Conservation (phyloP, 148 eudicot species). For the Nyssa sinensis region DNA sequence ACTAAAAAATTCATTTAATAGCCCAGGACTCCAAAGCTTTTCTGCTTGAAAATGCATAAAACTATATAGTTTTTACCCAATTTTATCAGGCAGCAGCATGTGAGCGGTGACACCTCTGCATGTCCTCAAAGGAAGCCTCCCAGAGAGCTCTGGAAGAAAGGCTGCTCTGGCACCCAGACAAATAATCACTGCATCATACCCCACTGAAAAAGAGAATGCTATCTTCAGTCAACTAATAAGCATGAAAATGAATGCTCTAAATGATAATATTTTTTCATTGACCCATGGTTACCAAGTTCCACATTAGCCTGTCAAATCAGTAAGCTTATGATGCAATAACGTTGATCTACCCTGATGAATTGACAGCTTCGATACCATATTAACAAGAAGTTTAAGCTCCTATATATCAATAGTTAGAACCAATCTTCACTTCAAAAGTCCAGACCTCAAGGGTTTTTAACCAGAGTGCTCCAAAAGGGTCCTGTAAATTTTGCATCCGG, state of each 20-base stretch:
- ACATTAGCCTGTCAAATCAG: not conserved
- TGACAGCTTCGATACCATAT: too few species aligned
- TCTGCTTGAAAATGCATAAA: too few species aligned
- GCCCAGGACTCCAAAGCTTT: too few species aligned
- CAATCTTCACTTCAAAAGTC: too few species aligned
- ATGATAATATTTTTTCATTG: too few species aligned
- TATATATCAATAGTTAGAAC: too few species aligned
- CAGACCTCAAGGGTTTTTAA: too few species aligned
- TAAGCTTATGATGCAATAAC: not conserved
- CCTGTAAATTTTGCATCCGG: not conserved
- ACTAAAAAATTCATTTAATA: too few species aligned
- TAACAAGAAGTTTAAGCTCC: too few species aligned
- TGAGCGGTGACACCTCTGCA: slow-evolving; percentile 91
- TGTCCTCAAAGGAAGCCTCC: slow-evolving; percentile 80
- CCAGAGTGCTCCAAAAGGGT: not conserved
- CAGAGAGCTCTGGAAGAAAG: slow-evolving; percentile 77
- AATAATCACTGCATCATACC: slow-evolving; percentile 74
- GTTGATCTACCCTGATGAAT: not conserved
- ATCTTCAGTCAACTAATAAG: not conserved
- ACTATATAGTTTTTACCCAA: slow-evolving; percentile 39
- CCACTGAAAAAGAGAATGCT: slow-evolving; percentile 42
- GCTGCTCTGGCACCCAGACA: slow-evolving; percentile 84
- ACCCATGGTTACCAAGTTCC: not conserved
- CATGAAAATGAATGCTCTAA: not conserved
- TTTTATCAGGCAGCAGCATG: slow-evolving; percentile 56